These are phyloP conservation scores for Pterocarpus macrocarpus DNA, from an alignment of 306 rosid genomes.

Conservation along the genomic window DNA sequence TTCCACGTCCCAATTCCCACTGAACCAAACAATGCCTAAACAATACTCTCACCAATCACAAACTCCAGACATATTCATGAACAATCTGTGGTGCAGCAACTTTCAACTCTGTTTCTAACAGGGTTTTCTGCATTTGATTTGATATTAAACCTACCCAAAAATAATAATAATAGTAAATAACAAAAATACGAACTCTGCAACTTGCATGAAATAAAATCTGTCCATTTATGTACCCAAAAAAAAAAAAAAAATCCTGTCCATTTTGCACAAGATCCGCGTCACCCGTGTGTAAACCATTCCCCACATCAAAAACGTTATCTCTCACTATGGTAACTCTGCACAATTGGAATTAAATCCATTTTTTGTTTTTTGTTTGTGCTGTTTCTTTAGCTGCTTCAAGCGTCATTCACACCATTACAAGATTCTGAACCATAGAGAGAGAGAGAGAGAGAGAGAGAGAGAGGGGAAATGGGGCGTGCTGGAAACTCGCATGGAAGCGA, in stretches of 20 bases:
- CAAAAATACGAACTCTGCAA: not conserved
- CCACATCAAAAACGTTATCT: not conserved
- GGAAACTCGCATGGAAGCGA: not conserved
- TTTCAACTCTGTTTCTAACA: not conserved
- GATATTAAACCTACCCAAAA: not conserved
- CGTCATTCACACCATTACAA: not conserved
- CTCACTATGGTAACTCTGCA: not conserved
- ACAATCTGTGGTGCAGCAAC: not conserved
- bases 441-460: not conserved
- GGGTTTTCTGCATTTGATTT: not conserved
- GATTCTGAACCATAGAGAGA: not conserved
- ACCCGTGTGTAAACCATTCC: not conserved
- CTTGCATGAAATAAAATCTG: not conserved
- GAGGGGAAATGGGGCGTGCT: slow-evolving; percentile 52
- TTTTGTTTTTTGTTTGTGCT: not conserved
- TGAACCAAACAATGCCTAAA: not conserved
- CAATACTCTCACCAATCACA: not conserved
- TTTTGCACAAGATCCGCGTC: not conserved
- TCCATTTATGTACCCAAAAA: not conserved
- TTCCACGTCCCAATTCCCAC: not conserved
- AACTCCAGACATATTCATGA: not conserved
- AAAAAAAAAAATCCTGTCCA: not conserved
- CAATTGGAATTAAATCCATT: not conserved
- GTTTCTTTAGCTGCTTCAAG: not conserved
- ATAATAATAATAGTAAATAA: not conserved